Evolutionary conservation across 495 filamentous ascomycete genomes (phyloP).

Genomic region (Penicillium paxilli): DNA sequence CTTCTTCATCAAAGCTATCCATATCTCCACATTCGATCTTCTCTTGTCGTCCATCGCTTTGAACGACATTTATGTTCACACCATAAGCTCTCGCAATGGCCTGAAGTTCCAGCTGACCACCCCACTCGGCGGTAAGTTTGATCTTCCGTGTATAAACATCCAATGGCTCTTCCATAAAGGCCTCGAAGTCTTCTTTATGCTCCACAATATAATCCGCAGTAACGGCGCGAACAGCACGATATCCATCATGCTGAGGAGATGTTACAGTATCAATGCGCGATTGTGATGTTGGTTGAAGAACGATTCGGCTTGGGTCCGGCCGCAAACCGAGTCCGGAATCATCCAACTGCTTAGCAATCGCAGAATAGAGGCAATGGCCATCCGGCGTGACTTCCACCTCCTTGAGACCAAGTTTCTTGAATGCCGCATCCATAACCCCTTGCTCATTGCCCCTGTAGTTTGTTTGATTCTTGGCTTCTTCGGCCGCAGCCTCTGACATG

Average conservation of each 20-base stretch:
- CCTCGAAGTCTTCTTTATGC: slow-evolving; percentile 60
- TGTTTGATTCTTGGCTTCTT: slow-evolving; percentile 72
- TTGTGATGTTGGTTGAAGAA: slow-evolving; percentile 35
- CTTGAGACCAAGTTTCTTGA: slow-evolving; percentile 59
- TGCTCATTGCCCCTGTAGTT: slow-evolving; percentile 74
- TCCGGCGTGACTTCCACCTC: slow-evolving; percentile 85
- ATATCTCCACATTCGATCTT: slow-evolving; percentile 59
- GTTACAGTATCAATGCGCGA: slow-evolving; percentile 45
- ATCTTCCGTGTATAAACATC: slow-evolving; percentile 74
- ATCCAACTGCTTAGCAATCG: slow-evolving; percentile 80
- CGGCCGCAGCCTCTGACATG: slow-evolving; percentile 60
- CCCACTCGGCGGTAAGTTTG: slow-evolving; percentile 91
- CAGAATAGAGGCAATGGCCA: slow-evolving; percentile 94
- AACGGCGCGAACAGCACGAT: slow-evolving; percentile 48
- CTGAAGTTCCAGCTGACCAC: slow-evolving; percentile 84
- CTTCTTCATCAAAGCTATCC: slow-evolving; percentile 46
- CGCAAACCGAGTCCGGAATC: slow-evolving; percentile 43
- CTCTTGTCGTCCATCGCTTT: slow-evolving; percentile 75
- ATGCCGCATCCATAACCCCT: slow-evolving; percentile 62
- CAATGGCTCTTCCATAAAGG: slow-evolving; percentile 82
- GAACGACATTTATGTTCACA: slow-evolving; percentile 81
- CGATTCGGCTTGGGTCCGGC: slow-evolving; percentile 44
- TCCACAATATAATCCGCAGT: slow-evolving; percentile 57
- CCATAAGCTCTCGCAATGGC: slow-evolving; percentile 83
- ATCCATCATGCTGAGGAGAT: slow-evolving; percentile 44